phyloP scores from a whole-genome alignment of 805 yeast species.

The Yarrowia keelungensis region DNA sequence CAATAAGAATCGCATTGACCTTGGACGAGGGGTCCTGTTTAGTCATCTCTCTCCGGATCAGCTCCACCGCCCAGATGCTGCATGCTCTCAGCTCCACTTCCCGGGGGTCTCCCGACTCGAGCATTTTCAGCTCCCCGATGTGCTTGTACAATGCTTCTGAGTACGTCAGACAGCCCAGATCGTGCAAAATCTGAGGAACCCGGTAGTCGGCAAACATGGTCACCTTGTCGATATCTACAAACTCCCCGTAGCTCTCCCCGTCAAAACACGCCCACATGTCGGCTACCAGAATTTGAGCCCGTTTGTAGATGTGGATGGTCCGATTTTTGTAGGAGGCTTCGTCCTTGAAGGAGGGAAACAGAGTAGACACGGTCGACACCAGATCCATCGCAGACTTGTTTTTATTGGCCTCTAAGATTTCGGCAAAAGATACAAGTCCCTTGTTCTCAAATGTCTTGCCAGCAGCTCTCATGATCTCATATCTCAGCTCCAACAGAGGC shows the following conservation, averaged over 20 bases:
- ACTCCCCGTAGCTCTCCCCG: constrained; percentile 50
- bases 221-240: constrained; percentile 51
- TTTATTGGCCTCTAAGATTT: constrained; percentile 43
- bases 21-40: constrained; percentile 41
- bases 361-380: constrained; percentile 46
- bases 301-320: constrained; percentile 50
- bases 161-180: constrained; percentile 51
- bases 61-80: constrained; percentile 54
- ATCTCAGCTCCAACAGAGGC: constrained; percentile 51
- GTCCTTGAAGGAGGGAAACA: constrained; percentile 52
- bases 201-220: constrained; percentile 59
- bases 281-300: constrained; percentile 55
- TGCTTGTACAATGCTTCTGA: constrained; percentile 45
- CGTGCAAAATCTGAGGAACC: constrained; percentile 54
- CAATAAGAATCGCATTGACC: constrained; percentile 53
- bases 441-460: constrained; percentile 42
- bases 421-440: constrained; percentile 42
- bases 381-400: constrained; percentile 49
- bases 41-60: constrained; percentile 46
- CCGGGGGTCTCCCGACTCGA: constrained; percentile 48
- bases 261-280: constrained; percentile 57
- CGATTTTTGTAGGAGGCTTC: constrained; percentile 46
- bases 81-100: constrained; percentile 56
- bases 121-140: constrained; percentile 42
- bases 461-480: constrained; percentile 50